Percentiles rank a stretch among this genome's conserved stretches.
These are phyloP conservation scores for Phytophthora megakarya DNA, from an alignment of 352 stramenopile genomes.

Conservation along the genomic window DNA sequence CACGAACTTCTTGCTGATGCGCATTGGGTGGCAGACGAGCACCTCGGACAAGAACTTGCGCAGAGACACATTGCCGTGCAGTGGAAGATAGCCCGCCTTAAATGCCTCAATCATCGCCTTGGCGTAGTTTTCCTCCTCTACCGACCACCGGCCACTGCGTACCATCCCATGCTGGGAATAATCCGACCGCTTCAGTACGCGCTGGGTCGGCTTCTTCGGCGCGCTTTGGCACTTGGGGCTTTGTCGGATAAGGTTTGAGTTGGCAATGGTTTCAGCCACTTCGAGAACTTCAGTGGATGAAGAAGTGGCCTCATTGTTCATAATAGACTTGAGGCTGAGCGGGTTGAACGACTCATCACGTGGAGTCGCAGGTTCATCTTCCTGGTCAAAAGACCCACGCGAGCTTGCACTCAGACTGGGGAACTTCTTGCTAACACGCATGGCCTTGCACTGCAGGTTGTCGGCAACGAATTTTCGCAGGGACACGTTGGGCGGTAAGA, in stretches of 20 bases:
- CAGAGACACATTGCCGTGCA: slow-evolving; percentile 83
- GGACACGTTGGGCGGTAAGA: slow-evolving; percentile 56
- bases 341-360: slow-evolving; percentile 56
- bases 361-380: slow-evolving; percentile 7
- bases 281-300: slow-evolving; percentile 23
- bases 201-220: slow-evolving; percentile 48
- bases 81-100: slow-evolving; percentile 67
- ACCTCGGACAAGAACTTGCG: slow-evolving; percentile 89
- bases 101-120: slow-evolving; percentile 87
- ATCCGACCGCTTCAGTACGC: slow-evolving; percentile 76
- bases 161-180: slow-evolving; percentile 80
- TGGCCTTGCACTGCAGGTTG: slow-evolving; percentile 65
- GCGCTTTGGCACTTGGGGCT: slow-evolving; percentile 23
- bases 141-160: slow-evolving; percentile 70
- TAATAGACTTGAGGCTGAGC: slow-evolving; percentile 75
- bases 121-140: slow-evolving; percentile 77
- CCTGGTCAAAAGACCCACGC: slow-evolving; percentile 6
- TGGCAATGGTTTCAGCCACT: slow-evolving; percentile 28
- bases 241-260: slow-evolving; percentile 31
- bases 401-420: slow-evolving; percentile 37
- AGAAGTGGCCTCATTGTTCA: slow-evolving; percentile 59
- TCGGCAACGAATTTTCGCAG: slow-evolving; percentile 63
- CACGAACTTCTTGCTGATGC: slow-evolving; percentile 93
- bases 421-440: slow-evolving; percentile 75
- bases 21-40: slow-evolving; percentile 89